Percentiles rank a stretch among this genome's conserved stretches.
Conservation (phyloP, 129 eudicot genomes). For the sunflower (Helianthus annuus) region DNA sequence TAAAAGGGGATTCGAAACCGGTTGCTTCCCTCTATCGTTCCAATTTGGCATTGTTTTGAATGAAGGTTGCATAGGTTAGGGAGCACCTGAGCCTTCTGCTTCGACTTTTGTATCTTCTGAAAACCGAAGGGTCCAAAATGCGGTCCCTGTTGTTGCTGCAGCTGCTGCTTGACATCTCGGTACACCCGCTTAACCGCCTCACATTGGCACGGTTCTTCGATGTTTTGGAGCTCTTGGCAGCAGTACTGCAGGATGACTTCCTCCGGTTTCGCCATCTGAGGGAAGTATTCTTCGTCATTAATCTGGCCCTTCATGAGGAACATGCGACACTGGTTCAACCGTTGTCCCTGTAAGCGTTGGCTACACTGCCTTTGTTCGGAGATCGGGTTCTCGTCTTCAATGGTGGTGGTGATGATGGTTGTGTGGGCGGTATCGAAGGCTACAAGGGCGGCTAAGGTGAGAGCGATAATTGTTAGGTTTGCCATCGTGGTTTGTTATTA, state of each 20-base stretch:
- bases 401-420: constrained; percentile 28
- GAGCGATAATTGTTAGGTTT: constrained; percentile 8
- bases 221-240: constrained; percentile 25
- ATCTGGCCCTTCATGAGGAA: constrained; percentile 10
- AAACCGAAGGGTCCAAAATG: constrained; percentile 5
- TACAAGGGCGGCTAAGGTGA: constrained; percentile 23
- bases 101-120: constrained; percentile 7
- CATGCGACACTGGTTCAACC: constrained; percentile 6
- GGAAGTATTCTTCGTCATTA: background rate
- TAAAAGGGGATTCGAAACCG: too few relatives aligned
- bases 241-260: constrained; percentile 3
- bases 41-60: background rate
- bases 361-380: background rate
- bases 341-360: constrained; percentile 10
- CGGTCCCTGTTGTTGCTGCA: constrained; percentile 16
- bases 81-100: constrained; percentile 22
- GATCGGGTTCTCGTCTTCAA: constrained; percentile 22
- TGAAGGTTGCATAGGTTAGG: constrained; percentile 23
- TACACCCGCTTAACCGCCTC: constrained; percentile 14
- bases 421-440: constrained; percentile 26
- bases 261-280: too few relatives aligned
- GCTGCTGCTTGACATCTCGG: background rate
- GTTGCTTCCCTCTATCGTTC: background rate
- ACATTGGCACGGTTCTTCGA: constrained; percentile 16
- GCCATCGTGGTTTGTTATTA: constrained; percentile 16